Conservation (phyloP, 225 moss, liverwort and hornwort species). For the Pseudoscleropodium purum region DNA sequence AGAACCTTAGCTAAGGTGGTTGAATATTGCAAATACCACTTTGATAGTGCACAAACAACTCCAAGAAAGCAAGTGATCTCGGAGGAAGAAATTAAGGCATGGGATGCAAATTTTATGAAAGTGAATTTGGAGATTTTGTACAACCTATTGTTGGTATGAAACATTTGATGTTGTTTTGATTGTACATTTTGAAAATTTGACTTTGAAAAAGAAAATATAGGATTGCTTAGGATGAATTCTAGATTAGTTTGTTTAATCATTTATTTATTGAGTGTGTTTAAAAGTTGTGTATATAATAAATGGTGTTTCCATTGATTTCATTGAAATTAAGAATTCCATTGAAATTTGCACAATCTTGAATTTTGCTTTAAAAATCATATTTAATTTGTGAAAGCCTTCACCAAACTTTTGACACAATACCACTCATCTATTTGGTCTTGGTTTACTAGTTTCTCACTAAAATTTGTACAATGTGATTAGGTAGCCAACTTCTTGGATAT, state of each 20-base stretch:
- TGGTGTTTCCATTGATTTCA: neutral
- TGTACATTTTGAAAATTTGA: neutral
- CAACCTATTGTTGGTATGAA: neutral
- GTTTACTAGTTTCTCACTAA: neutral
- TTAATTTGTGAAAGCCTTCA: neutral
- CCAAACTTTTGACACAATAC: neutral
- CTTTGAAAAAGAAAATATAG: neutral
- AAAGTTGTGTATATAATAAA: fast-evolving
- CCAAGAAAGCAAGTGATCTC: neutral
- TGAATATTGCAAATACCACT: neutral
- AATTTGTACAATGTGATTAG: neutral
- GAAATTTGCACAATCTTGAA: neutral
- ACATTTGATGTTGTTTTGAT: neutral
- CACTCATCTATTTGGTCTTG: neutral
- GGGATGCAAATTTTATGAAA: neutral
- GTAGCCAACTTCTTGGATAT: neutral
- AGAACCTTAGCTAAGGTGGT: neutral
- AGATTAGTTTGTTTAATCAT: neutral
- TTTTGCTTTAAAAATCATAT: neutral
- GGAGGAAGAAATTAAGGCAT: neutral
- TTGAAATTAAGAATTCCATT: too few relatives aligned
- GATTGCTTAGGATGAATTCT: neutral
- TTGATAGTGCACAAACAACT: neutral
- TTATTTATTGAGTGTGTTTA: neutral
- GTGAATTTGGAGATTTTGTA: neutral